Evolutionary conservation across 2,329 filamentous ascomycete species (phyloP).

Genomic region (Ambrosiella xylebori): DNA sequence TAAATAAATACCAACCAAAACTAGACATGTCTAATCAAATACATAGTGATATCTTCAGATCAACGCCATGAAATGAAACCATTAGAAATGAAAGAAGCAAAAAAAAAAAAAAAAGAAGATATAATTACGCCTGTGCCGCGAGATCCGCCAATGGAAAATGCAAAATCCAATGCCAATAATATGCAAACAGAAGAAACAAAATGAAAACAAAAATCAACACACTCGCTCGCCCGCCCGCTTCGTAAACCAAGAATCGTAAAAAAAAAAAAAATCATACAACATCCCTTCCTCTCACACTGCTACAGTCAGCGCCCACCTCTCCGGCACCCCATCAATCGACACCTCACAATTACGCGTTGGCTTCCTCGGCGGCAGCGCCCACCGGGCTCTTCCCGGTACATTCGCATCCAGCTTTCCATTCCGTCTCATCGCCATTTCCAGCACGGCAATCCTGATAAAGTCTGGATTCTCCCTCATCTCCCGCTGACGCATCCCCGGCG

Average conservation of each 20-base stretch:
- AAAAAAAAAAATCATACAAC: background rate
- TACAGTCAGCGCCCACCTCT: conserved; percentile 31
- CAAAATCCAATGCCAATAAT: background rate
- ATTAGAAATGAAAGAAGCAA: background rate
- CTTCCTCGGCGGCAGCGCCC: conserved; percentile 50
- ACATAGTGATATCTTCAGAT: too few relatives aligned
- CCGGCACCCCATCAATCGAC: conserved; percentile 39
- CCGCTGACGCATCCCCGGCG: conserved; percentile 39
- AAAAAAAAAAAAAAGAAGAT: background rate
- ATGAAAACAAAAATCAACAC: background rate
- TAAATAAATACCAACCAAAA: background rate
- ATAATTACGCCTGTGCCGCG: background rate
- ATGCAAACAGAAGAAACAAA: background rate
- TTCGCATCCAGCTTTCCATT: conserved; percentile 48
- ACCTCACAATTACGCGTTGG: conserved; percentile 37
- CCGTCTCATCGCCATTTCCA: conserved; percentile 56
- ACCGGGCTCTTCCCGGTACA: conserved; percentile 48
- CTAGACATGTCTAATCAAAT: background rate
- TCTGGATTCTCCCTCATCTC: conserved; percentile 55
- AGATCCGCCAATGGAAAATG: background rate
- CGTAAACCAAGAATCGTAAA: background rate
- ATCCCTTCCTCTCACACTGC: background rate
- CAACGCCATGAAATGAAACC: background rate
- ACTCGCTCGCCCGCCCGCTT: background rate
- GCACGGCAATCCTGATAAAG: conserved; percentile 53